phyloP scores from a whole-genome alignment of 192 early-diverging fungal genomes.

The Mortierella claussenii region DNA sequence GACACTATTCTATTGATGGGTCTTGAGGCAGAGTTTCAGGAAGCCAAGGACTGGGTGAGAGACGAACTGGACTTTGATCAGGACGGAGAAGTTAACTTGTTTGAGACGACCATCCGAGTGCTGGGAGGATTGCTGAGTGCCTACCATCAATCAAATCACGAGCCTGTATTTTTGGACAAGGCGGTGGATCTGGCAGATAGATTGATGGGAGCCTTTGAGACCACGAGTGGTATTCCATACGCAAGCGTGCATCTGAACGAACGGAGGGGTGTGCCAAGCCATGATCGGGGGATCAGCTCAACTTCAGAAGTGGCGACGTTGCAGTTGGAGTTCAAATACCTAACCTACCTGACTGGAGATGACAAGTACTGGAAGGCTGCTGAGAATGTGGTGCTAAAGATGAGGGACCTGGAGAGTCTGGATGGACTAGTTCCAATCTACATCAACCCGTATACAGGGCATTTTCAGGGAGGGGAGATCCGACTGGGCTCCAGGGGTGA shows the following conservation, averaged over 20 bases:
- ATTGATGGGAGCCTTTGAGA: conserved; percentile 69
- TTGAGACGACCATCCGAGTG: conserved; percentile 81
- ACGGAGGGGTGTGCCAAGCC: conserved; percentile 28
- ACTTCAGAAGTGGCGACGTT: conserved; percentile 75
- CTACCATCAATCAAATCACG: conserved; percentile 69
- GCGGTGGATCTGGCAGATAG: conserved; percentile 72
- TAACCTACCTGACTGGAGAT: conserved; percentile 73
- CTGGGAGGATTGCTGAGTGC: conserved; percentile 82
- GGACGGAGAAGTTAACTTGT: conserved; percentile 71
- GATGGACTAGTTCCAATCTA: conserved; percentile 82
- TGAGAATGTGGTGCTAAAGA: conserved; percentile 68
- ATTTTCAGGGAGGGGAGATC: conserved; percentile 58
- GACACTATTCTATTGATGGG: conserved; percentile 89
- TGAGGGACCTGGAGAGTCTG: conserved; percentile 55
- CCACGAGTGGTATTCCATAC: conserved; percentile 65
- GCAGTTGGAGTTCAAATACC: conserved; percentile 81
- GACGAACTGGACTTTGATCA: conserved; percentile 74
- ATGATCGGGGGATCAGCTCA: conserved; percentile 45
- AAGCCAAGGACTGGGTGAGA: conserved; percentile 73
- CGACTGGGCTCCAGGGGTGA: conserved; percentile 75
- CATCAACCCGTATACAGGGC: conserved; percentile 63
- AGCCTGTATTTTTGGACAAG: conserved; percentile 66
- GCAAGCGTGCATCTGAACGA: conserved; percentile 61
- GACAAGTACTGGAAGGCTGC: conserved; percentile 73
- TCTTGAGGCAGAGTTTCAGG: conserved; percentile 76